Base-by-base conservation (phyloP, 768 basidiomycete species). In the Tulasnella sp. region DNA sequence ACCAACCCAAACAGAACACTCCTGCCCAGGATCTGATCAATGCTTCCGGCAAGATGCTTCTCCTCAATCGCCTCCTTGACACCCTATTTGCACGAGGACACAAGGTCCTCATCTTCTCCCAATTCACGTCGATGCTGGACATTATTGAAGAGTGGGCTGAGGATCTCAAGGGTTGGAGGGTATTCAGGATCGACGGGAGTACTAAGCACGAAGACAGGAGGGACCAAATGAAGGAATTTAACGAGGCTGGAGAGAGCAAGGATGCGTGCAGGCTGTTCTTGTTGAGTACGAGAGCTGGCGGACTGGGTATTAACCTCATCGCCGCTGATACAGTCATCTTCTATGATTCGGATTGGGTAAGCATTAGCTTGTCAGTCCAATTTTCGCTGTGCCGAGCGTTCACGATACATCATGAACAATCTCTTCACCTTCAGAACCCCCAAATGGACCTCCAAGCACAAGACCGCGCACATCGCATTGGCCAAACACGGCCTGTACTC, bases 361-460 rank as follows among this genome's bases (percentile, higher is more conserved):
- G 67, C 64, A 11, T 2, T 27, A 41, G 17, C 10, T 10, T 21
- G 24, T 11, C 10, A 8, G 11, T 9, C 21, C 12, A 25, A 48
- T n/a, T n/a, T n/a, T n/a, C n/a, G n/a, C n/a, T n/a, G n/a, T n/a
- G n/a, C n/a, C n/a, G n/a, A n/a, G n/a, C n/a, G n/a, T 66, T 27
- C 48, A 49, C 24, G 2, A 21, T 25, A 10, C 66, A 68, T 24
- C 63, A 61, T 41, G 62, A 66, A 51, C 65, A 66, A 49, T 65
- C 30, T 2, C n/a, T 29, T 15, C 27, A 21, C 19, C 30, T 0
- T 5, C 29, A 90, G 87, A 91, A 90, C 66, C 92, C 93, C 0
- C 93, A 96, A 73, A 92, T 93, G 83, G 94, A 99, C 64, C 75
- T 88, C 2, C 94, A 99, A 72, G 94, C 94, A 0, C 89, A 92